Percentiles rank a stretch among this genome's conserved stretches.
These are phyloP conservation scores for Arctostaphylos glauca DNA, from an alignment of 148 eudicot genomes.

Conservation along the genomic window DNA sequence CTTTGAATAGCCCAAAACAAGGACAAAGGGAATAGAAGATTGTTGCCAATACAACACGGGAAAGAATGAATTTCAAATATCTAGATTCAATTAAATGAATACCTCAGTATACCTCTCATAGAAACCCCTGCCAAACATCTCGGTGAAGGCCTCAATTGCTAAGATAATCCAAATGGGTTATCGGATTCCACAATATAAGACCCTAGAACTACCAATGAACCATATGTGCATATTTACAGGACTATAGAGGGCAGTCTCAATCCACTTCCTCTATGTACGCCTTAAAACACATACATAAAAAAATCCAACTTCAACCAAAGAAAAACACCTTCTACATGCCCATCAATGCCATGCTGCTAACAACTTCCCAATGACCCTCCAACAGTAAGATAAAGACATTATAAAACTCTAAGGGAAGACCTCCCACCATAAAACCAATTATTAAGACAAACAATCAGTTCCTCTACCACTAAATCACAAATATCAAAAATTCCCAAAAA, in stretches of 20 bases:
- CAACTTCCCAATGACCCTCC: not conserved
- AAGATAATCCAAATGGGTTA: not conserved
- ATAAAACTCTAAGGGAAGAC: not conserved
- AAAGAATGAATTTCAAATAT: not conserved
- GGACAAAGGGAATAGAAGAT: not conserved
- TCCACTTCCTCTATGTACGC: not conserved
- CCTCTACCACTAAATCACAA: not conserved
- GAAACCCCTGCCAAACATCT: not conserved
- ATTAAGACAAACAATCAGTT: not conserved
- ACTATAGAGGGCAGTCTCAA: not conserved
- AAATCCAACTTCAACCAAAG: not conserved
- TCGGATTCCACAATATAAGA: too few relatives aligned
- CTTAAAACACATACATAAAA: not conserved
- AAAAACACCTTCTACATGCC: not conserved
- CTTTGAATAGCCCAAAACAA: not conserved
- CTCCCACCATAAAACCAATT: not conserved
- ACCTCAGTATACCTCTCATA: not conserved
- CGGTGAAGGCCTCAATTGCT: not conserved
- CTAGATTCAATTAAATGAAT: conserved; percentile 7
- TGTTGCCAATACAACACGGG: not conserved
- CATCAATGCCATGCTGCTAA: not conserved
- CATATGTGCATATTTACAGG: not conserved
- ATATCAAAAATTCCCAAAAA: not conserved
- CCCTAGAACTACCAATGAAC: too few relatives aligned
- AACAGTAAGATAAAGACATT: not conserved